Base-by-base conservation (phyloP, 2,329 filamentous ascomycete genomes). In the Ophiosphaerella narmari region DNA sequence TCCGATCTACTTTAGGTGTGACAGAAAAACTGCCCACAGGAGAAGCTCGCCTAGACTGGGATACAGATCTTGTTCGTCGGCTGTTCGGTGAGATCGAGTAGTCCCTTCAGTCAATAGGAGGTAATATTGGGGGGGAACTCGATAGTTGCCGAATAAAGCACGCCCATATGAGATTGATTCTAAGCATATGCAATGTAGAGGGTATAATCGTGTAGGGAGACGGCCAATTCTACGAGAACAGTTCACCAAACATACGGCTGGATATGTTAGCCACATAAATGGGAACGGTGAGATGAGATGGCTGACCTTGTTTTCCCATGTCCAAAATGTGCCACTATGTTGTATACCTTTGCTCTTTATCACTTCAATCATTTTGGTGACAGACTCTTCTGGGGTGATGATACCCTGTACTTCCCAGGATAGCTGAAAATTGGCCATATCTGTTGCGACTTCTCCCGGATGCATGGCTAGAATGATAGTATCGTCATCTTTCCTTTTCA, bases 401-500 rank as follows among this genome's bases (percentile, higher is more conserved):
- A 80, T 77, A 2, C 80, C 80, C 38, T 80, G 74, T 7, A 83
- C 76, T 36, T 80, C 75, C 79, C 80, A 82, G 0, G 74, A 72
- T 12, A 82, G 54, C 21, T 79, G 71, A 33, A 82, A 73, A 46
- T 81, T 80, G 5, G 77, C 76, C 80, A 83, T 82, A 52, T 83
- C 81, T 63, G 80, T 84, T 35, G 74, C 71, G 1, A 85, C 82
- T 61, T 84, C 82, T 6, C 82, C 82, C 0, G 82, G 82, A 68
- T 85, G 82, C 65, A 84, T 74, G 5, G 80, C 81, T 32, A 84
- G 60, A 5, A 85, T 73, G 14, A 78, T 74, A 0, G 79, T 81
- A 39, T 75, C 66, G 41, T 75, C 75, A 29, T 76, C 75, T 52
- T 79, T 78, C 34, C 81, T 68, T 60, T 79, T 77, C 42, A 84